These are phyloP conservation scores for Beauveria caledonica DNA, from an alignment of 2,329 filamentous ascomycete genomes.

Conservation along the genomic window DNA sequence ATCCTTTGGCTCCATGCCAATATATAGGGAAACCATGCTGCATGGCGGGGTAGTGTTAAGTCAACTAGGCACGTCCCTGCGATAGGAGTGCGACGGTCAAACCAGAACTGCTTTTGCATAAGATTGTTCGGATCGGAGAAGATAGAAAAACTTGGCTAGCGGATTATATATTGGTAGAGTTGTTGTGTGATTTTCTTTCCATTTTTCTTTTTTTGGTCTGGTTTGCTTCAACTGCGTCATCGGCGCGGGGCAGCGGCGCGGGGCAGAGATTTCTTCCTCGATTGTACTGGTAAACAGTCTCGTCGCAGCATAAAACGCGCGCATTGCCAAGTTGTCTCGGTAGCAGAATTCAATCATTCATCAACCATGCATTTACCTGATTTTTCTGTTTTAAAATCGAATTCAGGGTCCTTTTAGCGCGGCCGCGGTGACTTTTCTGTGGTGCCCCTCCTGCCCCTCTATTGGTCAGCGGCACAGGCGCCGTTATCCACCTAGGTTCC, in stretches of 20 bases:
- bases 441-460: background rate
- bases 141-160: background rate
- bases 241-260: background rate
- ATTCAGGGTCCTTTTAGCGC: background rate
- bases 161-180: background rate
- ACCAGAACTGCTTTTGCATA: too few relatives aligned
- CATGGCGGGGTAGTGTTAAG: background rate
- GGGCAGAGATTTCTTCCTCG: background rate
- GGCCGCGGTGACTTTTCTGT: background rate
- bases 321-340: background rate
- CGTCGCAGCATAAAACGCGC: background rate
- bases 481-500: background rate
- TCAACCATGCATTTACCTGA: background rate
- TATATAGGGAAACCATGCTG: too few relatives aligned
- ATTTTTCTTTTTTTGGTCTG: background rate
- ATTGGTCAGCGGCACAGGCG: background rate
- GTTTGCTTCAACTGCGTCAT: background rate
- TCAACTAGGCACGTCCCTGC: background rate
- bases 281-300: background rate
- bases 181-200: background rate
- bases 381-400: background rate
- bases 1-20: too few relatives aligned
- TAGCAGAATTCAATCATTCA: too few relatives aligned
- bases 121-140: too few relatives aligned
- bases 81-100: background rate